phyloP scores from a whole-genome alignment of 768 basidiomycete genomes.

The Coprinopsis sp. region DNA sequence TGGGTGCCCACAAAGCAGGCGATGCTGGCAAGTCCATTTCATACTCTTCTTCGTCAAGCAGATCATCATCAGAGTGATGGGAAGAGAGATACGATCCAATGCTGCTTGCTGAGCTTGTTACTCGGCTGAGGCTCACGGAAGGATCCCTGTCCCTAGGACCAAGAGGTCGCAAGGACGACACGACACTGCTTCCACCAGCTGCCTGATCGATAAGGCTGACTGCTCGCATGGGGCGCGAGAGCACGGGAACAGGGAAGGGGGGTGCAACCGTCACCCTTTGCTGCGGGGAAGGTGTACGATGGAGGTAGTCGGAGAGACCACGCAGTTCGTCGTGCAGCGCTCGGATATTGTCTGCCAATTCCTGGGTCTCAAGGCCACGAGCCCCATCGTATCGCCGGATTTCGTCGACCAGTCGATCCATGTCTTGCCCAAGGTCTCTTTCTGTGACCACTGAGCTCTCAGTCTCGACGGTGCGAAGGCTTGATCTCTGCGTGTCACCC shows the following conservation, averaged over 20 bases:
- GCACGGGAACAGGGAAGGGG: constrained; percentile 1
- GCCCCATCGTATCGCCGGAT: constrained; percentile 49
- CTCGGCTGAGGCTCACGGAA: constrained; percentile 29
- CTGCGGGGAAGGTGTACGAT: constrained; percentile 32
- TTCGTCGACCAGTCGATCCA: constrained; percentile 51
- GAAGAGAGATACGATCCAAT: constrained; percentile 43
- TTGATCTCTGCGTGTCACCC: constrained; percentile 30
- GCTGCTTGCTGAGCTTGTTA: constrained; percentile 38
- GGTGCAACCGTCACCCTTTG: constrained; percentile 9
- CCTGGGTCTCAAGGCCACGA: constrained; percentile 59
- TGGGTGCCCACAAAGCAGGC: background rate
- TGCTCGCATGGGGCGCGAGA: constrained; percentile 7
- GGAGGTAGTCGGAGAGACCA: constrained; percentile 55
- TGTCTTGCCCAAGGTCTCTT: constrained; percentile 45
- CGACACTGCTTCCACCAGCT: constrained; percentile 38
- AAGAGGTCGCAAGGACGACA: constrained; percentile 28
- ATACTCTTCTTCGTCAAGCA: constrained; percentile 28
- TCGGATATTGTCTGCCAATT: constrained; percentile 61
- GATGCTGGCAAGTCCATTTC: constrained; percentile 1
- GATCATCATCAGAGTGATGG: constrained; percentile 73
- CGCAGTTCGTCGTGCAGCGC: constrained; percentile 66
- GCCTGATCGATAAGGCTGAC: constrained; percentile 33
- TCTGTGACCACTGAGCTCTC: constrained; percentile 41
- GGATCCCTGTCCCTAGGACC: constrained; percentile 22
- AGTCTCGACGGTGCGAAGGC: constrained; percentile 27